phyloP scores from a whole-genome alignment of 2,329 filamentous ascomycete genomes.

The Claviceps citrina region DNA sequence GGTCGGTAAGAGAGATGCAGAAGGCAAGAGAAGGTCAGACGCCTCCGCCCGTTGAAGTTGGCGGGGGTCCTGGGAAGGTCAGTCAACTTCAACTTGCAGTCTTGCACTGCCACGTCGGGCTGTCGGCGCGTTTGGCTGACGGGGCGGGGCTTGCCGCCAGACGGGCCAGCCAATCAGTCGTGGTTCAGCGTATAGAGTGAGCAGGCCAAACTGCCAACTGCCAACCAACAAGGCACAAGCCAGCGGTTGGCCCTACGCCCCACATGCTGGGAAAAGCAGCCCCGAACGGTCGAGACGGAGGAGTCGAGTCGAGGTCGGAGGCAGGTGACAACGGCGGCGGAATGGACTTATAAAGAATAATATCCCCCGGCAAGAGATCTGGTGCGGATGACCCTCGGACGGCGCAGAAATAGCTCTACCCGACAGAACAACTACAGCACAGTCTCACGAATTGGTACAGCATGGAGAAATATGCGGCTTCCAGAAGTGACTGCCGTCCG shows the following conservation, averaged over 20 bases:
- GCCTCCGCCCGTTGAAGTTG: no score
- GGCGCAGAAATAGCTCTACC: no score
- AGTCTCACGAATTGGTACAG: no score
- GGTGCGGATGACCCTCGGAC: no score
- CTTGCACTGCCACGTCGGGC: conserved; percentile 1
- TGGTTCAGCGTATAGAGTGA: not conserved
- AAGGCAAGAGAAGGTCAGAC: not conserved
- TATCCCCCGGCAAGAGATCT: not conserved
- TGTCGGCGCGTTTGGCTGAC: no score
- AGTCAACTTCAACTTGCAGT: no score
- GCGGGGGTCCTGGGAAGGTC: no score
- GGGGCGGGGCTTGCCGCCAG: not conserved
- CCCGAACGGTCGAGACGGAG: not conserved
- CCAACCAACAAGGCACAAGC: no score
- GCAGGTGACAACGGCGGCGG: not conserved
- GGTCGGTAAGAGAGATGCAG: not conserved
- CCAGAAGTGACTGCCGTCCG: not conserved
- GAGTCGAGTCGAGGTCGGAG: not conserved
- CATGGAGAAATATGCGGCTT: not conserved
- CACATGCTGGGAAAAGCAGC: not conserved
- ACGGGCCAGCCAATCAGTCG: not conserved
- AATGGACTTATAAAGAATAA: not conserved
- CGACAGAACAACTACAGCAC: not conserved
- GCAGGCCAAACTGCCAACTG: no score
- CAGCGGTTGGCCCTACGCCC: not conserved